phyloP scores from a whole-genome alignment of 1,284 basidiomycete species.

The Ceratobasidium sp. region DNA sequence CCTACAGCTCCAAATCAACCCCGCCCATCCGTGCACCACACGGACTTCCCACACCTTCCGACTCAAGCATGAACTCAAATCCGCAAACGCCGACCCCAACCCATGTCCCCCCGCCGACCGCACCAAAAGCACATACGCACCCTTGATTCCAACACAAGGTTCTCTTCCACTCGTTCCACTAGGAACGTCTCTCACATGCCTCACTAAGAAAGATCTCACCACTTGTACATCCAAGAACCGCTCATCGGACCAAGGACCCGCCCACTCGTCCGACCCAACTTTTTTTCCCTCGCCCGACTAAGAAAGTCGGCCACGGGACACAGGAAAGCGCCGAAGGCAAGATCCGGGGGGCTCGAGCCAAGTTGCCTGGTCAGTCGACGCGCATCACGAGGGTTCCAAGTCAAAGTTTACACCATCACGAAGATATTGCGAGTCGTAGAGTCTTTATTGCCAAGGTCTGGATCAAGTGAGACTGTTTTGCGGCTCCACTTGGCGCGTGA shows the following conservation, averaged over 20 bases:
- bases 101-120: slow-evolving; percentile 7
- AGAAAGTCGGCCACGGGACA: slow-evolving; percentile 1
- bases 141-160: not conserved
- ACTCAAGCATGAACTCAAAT: not conserved
- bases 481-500: not conserved
- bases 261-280: slow-evolving; percentile 12
- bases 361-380: slow-evolving; percentile 15
- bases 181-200: slow-evolving; percentile 7
- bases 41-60: not conserved
- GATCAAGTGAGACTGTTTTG: not conserved
- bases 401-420: no score
- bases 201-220: not conserved
- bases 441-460: slow-evolving; percentile 3
- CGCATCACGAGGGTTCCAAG: no score
- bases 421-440: not conserved
- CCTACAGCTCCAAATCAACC: not conserved
- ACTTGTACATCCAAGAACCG: slow-evolving; percentile 1
- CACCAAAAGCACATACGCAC: slow-evolving; percentile 2
- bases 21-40: not conserved
- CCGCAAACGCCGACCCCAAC: slow-evolving; percentile 14
- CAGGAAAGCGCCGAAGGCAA: not conserved
- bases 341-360: slow-evolving; percentile 9
- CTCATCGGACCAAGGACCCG: not conserved
- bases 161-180: not conserved
- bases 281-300: slow-evolving; percentile 7